These are phyloP conservation scores for Wallacemonas sp. DNA, from an alignment of 208 protist species.

Conservation along the genomic window DNA sequence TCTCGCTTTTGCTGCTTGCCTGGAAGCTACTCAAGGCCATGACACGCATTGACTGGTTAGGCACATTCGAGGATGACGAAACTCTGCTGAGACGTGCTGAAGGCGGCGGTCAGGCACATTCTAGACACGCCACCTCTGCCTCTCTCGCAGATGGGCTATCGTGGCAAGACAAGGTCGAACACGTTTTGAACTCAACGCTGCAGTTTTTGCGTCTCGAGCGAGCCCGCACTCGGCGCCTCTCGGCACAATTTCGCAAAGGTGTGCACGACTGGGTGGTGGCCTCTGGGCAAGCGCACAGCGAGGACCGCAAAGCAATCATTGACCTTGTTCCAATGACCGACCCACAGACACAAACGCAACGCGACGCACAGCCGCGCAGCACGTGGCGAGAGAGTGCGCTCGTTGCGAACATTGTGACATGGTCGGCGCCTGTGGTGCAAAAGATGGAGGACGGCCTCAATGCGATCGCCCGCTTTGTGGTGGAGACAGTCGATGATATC, in stretches of 20 bases:
- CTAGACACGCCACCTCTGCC: no score
- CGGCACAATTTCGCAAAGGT: background rate
- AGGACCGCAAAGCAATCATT: background rate
- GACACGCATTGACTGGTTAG: background rate
- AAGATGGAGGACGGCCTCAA: no score
- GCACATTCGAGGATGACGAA: slow-evolving; percentile 5
- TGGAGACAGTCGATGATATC: slow-evolving; percentile 15
- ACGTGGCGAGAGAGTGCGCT: no score
- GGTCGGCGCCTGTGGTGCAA: no score
- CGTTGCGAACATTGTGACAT: no score
- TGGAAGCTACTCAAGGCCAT: background rate
- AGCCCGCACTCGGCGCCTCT: background rate
- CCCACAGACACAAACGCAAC: no score
- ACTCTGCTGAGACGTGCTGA: background rate
- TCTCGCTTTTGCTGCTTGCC: background rate
- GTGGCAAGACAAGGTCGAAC: background rate
- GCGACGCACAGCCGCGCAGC: no score
- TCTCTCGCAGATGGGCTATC: no score
- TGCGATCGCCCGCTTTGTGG: slow-evolving; percentile 18
- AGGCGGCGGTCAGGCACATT: background rate
- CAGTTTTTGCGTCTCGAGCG: background rate
- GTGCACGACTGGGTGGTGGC: background rate
- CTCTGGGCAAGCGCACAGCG: background rate
- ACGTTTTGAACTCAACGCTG: background rate
- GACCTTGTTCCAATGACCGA: background rate